Base-by-base conservation (phyloP, 2,329 filamentous ascomycete genomes). In the Diaporthe velutina region DNA sequence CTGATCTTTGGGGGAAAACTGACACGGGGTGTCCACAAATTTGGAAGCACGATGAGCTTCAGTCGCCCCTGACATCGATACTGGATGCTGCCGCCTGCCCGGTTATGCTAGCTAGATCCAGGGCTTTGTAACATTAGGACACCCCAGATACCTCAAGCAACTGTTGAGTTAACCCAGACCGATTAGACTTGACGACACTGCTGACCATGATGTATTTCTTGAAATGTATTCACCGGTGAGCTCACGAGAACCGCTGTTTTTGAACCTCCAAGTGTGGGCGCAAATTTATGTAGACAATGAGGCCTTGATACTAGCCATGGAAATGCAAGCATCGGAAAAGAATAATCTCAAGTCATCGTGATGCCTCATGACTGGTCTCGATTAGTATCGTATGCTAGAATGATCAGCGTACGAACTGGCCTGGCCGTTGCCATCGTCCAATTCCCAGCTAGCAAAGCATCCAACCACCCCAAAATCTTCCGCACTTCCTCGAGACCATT, bases 41-140 rank as follows among this genome's bases (percentile, higher is more conserved):
- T 10, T 38, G 38, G 57, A 61, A 35, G 50, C 33, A 54, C 9
- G 17, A 40, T 33, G 19, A 12, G 42, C 55, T 64, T 61, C 50
- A 50, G 50, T 55, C 48, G 64, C 48, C 64, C 64, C 64, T 68
- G 33, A 13, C 22, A 28, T 68, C 33, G 33, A 40, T 13, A 38
- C 64, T 68, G n/a, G 64, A 40, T 68, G 33, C 60, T 48, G 28
- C 28, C 40, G 28, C 28, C 40, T 30, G 25, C 9, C 17, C 4
- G 38, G 25, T 45, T n/a, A 64, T 64, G 15, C 60, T 64, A 45
- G 38, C 58, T 64, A 45, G 40, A 45, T 45, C 2, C 12, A 52
- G 64, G 64, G 64, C 64, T 67, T 67, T 67, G 64, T 67, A 54
- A 30, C n/a, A 68, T 40, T 40, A 68, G 48, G 48, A 68, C 64